A percentile compares a stretch with the other conserved stretches of the same genome.
These are phyloP conservation scores for Fonsecaea erecta DNA, from an alignment of 2,329 filamentous ascomycete species.

Conservation along the genomic window DNA sequence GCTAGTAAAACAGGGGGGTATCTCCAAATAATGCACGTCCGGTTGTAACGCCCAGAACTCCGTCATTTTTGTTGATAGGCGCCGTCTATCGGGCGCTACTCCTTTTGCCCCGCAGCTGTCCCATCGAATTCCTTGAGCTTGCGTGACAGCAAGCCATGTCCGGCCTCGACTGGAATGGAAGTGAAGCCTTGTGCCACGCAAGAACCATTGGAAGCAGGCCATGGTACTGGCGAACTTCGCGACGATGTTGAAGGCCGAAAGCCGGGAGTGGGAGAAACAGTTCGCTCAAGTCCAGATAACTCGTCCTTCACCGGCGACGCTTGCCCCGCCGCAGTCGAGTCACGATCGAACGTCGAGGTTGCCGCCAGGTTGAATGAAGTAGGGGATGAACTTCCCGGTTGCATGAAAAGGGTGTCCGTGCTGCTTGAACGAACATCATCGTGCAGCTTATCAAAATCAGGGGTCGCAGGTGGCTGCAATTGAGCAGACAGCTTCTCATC, in stretches of 20 bases:
- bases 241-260: slow-evolving; percentile 33
- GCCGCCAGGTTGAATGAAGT: slow-evolving; percentile 4
- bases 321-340: neutral
- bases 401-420: neutral
- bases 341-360: slow-evolving; percentile 1
- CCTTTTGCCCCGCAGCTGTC: neutral
- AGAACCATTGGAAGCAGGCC: slow-evolving; percentile 17
- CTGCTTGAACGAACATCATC: slow-evolving; percentile 1
- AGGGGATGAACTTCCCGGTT: neutral
- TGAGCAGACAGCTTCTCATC: slow-evolving; percentile 61
- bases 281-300: neutral
- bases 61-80: neutral
- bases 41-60: neutral
- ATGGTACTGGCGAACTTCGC: slow-evolving; percentile 35
- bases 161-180: slow-evolving; percentile 30
- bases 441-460: slow-evolving; percentile 28
- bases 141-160: slow-evolving; percentile 35
- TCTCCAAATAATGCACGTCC: neutral
- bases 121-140: slow-evolving; percentile 34
- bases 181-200: slow-evolving; percentile 26
- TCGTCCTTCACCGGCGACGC: neutral
- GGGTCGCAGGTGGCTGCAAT: slow-evolving; percentile 33
- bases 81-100: slow-evolving; percentile 4
- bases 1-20: neutral
- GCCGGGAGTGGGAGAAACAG: slow-evolving; percentile 30